A percentile compares a stretch with the other conserved stretches of the same genome.
phyloP scores from a whole-genome alignment of 2,329 filamentous ascomycete genomes.

The Metarhizium album region DNA sequence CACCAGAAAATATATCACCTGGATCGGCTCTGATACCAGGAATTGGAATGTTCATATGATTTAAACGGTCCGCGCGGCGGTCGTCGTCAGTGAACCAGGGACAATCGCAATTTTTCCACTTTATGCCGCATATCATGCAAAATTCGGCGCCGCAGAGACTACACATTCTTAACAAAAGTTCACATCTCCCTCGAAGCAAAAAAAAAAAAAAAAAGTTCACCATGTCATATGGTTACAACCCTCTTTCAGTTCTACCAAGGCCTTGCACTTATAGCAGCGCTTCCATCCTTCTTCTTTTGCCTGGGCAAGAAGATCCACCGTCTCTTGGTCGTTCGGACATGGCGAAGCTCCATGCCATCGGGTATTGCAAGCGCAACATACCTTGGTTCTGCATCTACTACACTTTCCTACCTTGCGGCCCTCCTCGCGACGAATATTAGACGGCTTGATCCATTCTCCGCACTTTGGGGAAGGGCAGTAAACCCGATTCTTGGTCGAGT shows the following conservation, averaged over 20 bases:
- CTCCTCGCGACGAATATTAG: conserved; percentile 47
- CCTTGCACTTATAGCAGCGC: conserved; percentile 62
- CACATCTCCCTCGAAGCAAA: not conserved
- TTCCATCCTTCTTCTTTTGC: conserved; percentile 63
- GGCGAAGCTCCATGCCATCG: conserved; percentile 60
- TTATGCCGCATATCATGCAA: conserved; percentile 73
- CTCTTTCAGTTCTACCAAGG: conserved; percentile 67
- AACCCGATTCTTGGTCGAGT: conserved; percentile 60
- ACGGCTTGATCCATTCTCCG: conserved; percentile 69
- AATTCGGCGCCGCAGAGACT: conserved; percentile 74
- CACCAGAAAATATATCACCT: conserved; percentile 10
- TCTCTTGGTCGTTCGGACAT: conserved; percentile 63
- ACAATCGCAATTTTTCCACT: conserved; percentile 78
- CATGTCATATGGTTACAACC: conserved; percentile 86
- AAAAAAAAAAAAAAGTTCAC: conserved; percentile 28
- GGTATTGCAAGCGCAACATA: conserved; percentile 63
- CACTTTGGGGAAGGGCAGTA: conserved; percentile 68
- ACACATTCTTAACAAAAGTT: not conserved
- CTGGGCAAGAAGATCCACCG: conserved; percentile 49
- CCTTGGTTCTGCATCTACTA: conserved; percentile 57
- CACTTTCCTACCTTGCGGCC: conserved; percentile 61
- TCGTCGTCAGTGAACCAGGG: conserved; percentile 63
- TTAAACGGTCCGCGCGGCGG: conserved; percentile 41
- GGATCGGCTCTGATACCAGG: conserved; percentile 18
- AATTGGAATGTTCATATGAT: conserved; percentile 39